A percentile compares a stretch with the other conserved stretches of the same genome.
phyloP scores from a whole-genome alignment of 805 yeast species.

The Pichia deserticola region DNA sequence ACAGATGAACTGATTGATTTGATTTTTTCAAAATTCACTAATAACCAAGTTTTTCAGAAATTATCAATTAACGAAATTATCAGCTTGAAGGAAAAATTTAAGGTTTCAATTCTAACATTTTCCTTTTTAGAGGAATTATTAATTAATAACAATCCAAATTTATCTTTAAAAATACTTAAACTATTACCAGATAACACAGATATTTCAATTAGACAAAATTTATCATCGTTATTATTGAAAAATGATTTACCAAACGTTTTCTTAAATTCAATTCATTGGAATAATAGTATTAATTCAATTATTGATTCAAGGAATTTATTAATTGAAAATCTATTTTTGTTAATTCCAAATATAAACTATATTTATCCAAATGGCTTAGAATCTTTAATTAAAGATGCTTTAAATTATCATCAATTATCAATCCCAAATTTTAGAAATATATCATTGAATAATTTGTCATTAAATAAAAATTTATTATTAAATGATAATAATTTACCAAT shows the following conservation, averaged over 20 bases:
- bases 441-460: not conserved
- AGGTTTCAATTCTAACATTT: not conserved
- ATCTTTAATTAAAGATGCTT: conserved; percentile 44
- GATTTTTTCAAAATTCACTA: too few relatives aligned
- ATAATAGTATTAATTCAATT: not conserved
- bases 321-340: conserved; percentile 35
- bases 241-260: conserved; percentile 2
- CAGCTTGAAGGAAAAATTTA: not conserved
- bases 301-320: conserved; percentile 33
- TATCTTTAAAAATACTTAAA: not conserved
- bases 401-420: conserved; percentile 34
- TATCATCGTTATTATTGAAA: conserved; percentile 2
- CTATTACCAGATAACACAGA: conserved; percentile 6
- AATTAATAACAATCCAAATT: conserved; percentile 3
- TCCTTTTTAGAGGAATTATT: conserved; percentile 5
- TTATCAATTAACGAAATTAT: not conserved
- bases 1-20: too few relatives aligned
- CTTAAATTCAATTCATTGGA: conserved; percentile 7
- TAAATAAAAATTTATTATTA: not conserved
- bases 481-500: conserved; percentile 31
- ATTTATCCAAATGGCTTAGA: conserved; percentile 46
- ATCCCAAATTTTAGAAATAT: conserved; percentile 15
- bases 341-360: conserved; percentile 39
- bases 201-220: conserved; percentile 5
- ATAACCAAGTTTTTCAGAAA: too few relatives aligned